Conservation (phyloP, 2,329 filamentous ascomycete genomes). For the Hymenoscyphus occultus region DNA sequence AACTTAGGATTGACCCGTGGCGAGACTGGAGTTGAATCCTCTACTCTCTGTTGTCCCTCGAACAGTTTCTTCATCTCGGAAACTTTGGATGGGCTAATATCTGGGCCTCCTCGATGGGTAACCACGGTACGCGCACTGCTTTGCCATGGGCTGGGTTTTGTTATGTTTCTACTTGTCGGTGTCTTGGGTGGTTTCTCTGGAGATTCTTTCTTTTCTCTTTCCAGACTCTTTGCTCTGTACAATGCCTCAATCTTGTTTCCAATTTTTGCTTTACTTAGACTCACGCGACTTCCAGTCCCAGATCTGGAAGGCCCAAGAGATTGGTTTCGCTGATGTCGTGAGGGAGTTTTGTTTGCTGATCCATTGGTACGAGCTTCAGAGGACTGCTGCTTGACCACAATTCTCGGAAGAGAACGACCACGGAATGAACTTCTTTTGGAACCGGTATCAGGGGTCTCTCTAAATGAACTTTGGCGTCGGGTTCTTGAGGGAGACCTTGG, state of each 20-base stretch:
- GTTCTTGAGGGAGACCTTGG: not conserved
- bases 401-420: not conserved
- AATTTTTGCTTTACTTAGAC: constrained; percentile 15
- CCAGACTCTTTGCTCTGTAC: constrained; percentile 26
- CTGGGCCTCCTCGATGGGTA: not conserved
- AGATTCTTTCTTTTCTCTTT: constrained; percentile 15
- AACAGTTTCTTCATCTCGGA: constrained; percentile 29
- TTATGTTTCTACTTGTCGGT: not conserved
- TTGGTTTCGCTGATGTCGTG: not conserved
- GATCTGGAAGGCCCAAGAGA: not conserved
- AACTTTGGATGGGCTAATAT: constrained; percentile 19
- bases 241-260: constrained; percentile 29
- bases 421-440: not conserved
- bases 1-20: not conserved
- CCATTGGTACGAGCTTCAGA: not conserved
- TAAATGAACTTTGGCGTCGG: not conserved
- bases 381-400: not conserved
- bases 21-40: not conserved
- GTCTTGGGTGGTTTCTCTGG: not conserved
- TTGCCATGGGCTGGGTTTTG: not conserved
- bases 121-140: not conserved
- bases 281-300: constrained; percentile 8
- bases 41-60: constrained; percentile 16
- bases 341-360: constrained; percentile 3
- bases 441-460: not conserved